Evolutionary conservation across 2,329 filamentous ascomycete genomes (phyloP).

Genomic region (Ophiocordyceps camponoti-saundersi): DNA sequence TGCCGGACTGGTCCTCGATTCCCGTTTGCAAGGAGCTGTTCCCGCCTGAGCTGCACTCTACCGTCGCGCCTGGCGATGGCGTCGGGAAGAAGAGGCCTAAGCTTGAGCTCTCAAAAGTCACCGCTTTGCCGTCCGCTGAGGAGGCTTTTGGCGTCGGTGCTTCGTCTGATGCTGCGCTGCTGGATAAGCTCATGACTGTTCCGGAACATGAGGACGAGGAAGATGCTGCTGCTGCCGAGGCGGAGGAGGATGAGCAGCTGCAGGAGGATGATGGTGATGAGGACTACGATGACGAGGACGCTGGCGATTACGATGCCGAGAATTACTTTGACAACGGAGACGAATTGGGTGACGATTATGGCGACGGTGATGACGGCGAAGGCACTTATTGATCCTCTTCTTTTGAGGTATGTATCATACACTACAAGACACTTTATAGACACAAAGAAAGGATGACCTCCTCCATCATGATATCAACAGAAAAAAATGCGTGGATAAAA

Average conservation of each 20-base stretch:
- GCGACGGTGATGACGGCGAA: slow-evolving; percentile 32
- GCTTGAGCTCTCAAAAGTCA: slow-evolving; percentile 29
- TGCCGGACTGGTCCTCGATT: slow-evolving; percentile 34
- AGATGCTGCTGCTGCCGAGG: slow-evolving; percentile 21
- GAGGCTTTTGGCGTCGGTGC: slow-evolving; percentile 25
- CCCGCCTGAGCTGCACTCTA: slow-evolving; percentile 36
- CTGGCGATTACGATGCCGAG: slow-evolving; percentile 44
- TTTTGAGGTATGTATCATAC: neutral
- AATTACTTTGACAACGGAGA: slow-evolving; percentile 42
- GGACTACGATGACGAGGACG: slow-evolving; percentile 38
- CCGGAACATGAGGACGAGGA: slow-evolving; percentile 30
- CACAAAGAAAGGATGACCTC: no score
- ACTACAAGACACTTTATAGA: neutral
- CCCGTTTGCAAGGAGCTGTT: slow-evolving; percentile 37
- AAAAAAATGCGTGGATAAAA: no score
- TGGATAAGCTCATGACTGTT: slow-evolving; percentile 27
- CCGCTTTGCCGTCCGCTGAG: slow-evolving; percentile 29
- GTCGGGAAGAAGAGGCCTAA: slow-evolving; percentile 23
- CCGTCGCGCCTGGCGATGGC: slow-evolving; percentile 27
- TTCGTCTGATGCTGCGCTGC: slow-evolving; percentile 17
- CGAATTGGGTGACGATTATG: slow-evolving; percentile 34
- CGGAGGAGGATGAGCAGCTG: slow-evolving; percentile 31
- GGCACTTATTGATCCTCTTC: slow-evolving; percentile 18
- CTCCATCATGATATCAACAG: neutral
- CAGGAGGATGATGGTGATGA: slow-evolving; percentile 31